phyloP scores from a whole-genome alignment of 202 grass and related monocot genomes.

The Schoenoplectus tabernaemontani region DNA sequence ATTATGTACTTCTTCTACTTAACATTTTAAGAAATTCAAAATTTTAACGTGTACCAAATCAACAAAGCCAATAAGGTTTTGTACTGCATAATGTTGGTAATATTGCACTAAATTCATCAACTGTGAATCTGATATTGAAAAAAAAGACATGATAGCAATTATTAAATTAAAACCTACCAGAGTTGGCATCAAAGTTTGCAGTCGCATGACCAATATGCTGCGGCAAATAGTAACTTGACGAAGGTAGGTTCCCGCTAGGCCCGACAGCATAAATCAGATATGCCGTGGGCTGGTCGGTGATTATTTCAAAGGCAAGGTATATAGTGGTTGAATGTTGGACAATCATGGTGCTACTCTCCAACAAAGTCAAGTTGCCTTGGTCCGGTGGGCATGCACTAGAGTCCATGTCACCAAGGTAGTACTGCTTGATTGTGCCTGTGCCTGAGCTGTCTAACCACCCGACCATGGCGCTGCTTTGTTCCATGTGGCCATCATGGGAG shows the following conservation, averaged over 20 bases:
- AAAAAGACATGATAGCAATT: not conserved
- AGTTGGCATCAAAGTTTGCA: constrained; percentile 42
- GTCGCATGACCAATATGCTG: constrained; percentile 35
- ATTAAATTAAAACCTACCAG: constrained; percentile 25
- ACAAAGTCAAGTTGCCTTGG: constrained; percentile 44
- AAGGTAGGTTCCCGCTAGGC: constrained; percentile 31
- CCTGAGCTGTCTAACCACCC: constrained; percentile 36
- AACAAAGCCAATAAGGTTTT: not conserved
- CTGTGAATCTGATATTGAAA: not conserved
- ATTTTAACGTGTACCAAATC: not conserved
- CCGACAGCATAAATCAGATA: constrained; percentile 59
- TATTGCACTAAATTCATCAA: not conserved
- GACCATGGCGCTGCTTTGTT: constrained; percentile 54
- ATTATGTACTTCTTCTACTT: not conserved
- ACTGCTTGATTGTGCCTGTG: constrained; percentile 45
- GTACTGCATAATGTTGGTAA: not conserved
- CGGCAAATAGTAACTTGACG: constrained; percentile 15
- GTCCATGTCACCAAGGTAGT: constrained; percentile 60
- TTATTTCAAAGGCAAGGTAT: constrained; percentile 69
- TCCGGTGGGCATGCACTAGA: constrained; percentile 35
- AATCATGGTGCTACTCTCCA: constrained; percentile 37
- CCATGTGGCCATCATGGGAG: constrained; percentile 49
- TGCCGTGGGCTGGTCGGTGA: constrained; percentile 39
- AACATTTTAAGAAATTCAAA: not conserved
- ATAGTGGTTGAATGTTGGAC: constrained; percentile 31